Percentiles rank a stretch among this genome's conserved stretches.
Evolutionary conservation across 2,329 filamentous ascomycete genomes (phyloP).

Genomic region (Colletotrichum chrysophilum): DNA sequence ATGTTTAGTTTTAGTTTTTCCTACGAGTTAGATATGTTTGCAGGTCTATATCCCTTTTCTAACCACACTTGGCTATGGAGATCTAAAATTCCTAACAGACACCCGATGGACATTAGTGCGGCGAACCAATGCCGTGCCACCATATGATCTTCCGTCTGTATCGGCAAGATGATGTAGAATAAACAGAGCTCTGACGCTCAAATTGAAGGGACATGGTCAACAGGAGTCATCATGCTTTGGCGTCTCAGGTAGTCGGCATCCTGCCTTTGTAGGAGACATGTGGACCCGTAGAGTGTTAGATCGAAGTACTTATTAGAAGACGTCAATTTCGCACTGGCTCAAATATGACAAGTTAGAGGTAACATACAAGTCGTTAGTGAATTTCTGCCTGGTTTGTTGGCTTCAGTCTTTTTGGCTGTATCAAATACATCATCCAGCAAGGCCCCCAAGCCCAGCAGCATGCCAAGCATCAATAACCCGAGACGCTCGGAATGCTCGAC

Average conservation of each 20-base stretch:
- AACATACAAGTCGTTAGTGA: accelerated
- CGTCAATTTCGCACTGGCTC: accelerated
- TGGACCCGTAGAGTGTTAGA: background rate
- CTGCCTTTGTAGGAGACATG: background rate
- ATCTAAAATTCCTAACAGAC: too few relatives aligned
- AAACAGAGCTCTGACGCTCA: background rate
- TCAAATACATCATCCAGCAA: background rate
- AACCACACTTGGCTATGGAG: too few relatives aligned
- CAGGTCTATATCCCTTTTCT: too few relatives aligned
- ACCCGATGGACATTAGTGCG: background rate
- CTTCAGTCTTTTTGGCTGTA: background rate
- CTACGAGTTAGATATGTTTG: too few relatives aligned
- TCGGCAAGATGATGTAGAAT: background rate
- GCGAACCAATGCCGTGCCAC: background rate
- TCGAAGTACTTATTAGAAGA: background rate
- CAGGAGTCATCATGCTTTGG: background rate
- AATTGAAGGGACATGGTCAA: background rate
- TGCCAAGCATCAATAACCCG: background rate
- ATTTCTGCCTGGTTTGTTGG: accelerated
- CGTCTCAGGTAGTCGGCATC: background rate
- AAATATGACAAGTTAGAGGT: background rate
- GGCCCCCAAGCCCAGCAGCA: background rate
- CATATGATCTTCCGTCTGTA: accelerated
- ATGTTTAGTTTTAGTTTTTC: too few relatives aligned
- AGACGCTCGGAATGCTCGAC: background rate